These are phyloP conservation scores for Fusarium aywerte DNA, from an alignment of 2,329 filamentous ascomycete species.

Conservation along the genomic window DNA sequence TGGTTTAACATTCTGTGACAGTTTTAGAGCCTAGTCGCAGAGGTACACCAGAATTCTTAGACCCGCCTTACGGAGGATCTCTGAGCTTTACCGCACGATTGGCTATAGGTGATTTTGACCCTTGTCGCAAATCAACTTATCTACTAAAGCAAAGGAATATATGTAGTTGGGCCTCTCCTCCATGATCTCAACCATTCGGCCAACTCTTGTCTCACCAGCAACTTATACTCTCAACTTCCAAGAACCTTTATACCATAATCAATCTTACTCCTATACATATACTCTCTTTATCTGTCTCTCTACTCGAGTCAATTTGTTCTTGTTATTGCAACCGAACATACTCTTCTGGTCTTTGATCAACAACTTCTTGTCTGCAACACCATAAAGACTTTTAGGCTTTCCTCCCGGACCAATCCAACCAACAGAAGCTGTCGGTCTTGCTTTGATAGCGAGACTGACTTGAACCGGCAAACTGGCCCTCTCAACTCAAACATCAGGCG, in stretches of 20 bases:
- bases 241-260: constrained; percentile 23
- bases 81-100: constrained; percentile 49
- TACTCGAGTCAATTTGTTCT: constrained; percentile 7
- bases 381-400: constrained; percentile 16
- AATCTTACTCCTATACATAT: constrained; percentile 38
- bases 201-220: constrained; percentile 43
- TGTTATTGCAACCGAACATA: constrained; percentile 24
- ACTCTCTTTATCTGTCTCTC: constrained; percentile 17
- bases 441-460: constrained; percentile 41
- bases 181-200: constrained; percentile 37
- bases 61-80: constrained; percentile 47
- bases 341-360: constrained; percentile 5
- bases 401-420: constrained; percentile 4
- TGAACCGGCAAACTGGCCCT: constrained; percentile 56
- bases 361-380: constrained; percentile 11
- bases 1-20: constrained; percentile 43
- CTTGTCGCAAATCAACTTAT: constrained; percentile 46
- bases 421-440: constrained; percentile 40
- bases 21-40: constrained; percentile 42
- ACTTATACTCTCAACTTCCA: constrained; percentile 31
- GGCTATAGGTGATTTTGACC: constrained; percentile 47
- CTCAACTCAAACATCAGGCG: constrained; percentile 57
- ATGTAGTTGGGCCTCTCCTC: constrained; percentile 46
- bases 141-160: constrained; percentile 43
- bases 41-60: constrained; percentile 39